A percentile compares a stretch with the other conserved stretches of the same genome.
phyloP scores from a whole-genome alignment of 2,329 filamentous ascomycete genomes.

The Pseudonectria buxi region DNA sequence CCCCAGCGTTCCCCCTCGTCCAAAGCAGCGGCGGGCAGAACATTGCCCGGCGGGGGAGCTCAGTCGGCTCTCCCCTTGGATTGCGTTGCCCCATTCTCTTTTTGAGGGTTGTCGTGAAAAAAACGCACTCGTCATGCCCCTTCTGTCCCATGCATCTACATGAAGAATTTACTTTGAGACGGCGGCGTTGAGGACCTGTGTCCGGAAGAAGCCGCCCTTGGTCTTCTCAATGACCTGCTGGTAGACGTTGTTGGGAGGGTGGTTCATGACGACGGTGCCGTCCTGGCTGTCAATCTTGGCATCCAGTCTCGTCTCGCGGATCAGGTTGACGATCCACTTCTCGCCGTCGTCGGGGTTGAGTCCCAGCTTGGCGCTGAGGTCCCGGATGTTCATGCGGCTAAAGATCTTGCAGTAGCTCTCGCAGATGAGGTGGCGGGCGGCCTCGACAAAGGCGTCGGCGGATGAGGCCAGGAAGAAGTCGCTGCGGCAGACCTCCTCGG shows the following conservation, averaged over 20 bases:
- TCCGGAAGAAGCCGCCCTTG: conserved; percentile 97
- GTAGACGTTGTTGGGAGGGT: conserved; percentile 96
- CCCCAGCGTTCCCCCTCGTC: conserved; percentile 3
- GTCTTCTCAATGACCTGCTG: conserved; percentile 99
- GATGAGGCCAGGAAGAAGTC: conserved; percentile 93
- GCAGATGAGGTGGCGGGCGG: conserved; percentile 91
- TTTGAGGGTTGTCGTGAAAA: conserved; percentile 14
- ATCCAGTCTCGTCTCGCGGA: conserved; percentile 93
- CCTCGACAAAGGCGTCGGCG: conserved; percentile 85
- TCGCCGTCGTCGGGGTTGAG: conserved; percentile 92
- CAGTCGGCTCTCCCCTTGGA: conserved; percentile 7
- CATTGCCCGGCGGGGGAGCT: conserved; percentile 8
- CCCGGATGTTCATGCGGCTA: conserved; percentile 95
- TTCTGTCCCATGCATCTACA: conserved; percentile 2
- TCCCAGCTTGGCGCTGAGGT: conserved; percentile 85
- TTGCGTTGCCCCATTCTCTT: conserved; percentile 12
- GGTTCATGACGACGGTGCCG: conserved; percentile 98
- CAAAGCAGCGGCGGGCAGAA: conserved; percentile 15
- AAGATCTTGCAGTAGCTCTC: conserved; percentile 99
- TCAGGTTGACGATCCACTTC: conserved; percentile 99
- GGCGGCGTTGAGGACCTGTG: conserved; percentile 78
- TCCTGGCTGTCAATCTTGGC: conserved; percentile 99
- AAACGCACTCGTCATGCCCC: conserved; percentile 15
- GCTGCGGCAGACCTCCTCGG: conserved; percentile 82
- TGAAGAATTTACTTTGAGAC: conserved; percentile 42